Conservation (phyloP, 805 yeast genomes). For the Candida pseudofarinosa region DNA sequence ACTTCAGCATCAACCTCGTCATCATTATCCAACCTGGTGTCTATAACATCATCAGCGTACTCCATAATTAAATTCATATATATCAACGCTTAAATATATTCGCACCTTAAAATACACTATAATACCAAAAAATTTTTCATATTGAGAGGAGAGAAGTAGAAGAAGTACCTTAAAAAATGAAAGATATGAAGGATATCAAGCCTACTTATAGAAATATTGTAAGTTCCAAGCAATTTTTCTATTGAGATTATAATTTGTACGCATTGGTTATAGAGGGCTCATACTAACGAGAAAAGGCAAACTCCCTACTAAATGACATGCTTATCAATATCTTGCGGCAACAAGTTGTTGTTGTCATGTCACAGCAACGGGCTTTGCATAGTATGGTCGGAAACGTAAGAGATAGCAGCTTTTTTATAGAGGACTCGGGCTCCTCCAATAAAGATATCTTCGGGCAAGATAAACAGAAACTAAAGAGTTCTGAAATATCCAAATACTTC, state of each 20-base stretch:
- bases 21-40: slow-evolving; percentile 1
- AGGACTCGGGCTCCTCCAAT: slow-evolving; percentile 12
- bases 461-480: slow-evolving; percentile 35
- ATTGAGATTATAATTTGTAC: neutral
- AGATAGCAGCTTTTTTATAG: slow-evolving; percentile 11
- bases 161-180: neutral
- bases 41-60: neutral
- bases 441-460: slow-evolving; percentile 52
- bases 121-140: neutral
- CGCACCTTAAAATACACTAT: neutral
- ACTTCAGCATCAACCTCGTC: slow-evolving; percentile 23
- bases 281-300: slow-evolving; percentile 28
- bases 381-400: slow-evolving; percentile 12
- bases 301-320: slow-evolving; percentile 33
- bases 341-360: slow-evolving; percentile 21
- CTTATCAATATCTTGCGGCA: slow-evolving; percentile 28
- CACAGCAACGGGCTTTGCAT: slow-evolving; percentile 18
- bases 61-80: neutral
- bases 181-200: neutral
- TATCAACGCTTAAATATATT: neutral
- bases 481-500: slow-evolving; percentile 58
- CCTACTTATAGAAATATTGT: neutral
- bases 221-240: neutral
- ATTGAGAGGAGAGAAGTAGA: neutral
- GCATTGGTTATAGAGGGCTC: too few relatives aligned